A percentile compares a stretch with the other conserved stretches of the same genome.
phyloP scores from a whole-genome alignment of 2,329 filamentous ascomycete genomes.

The Neoascochyta sp. region DNA sequence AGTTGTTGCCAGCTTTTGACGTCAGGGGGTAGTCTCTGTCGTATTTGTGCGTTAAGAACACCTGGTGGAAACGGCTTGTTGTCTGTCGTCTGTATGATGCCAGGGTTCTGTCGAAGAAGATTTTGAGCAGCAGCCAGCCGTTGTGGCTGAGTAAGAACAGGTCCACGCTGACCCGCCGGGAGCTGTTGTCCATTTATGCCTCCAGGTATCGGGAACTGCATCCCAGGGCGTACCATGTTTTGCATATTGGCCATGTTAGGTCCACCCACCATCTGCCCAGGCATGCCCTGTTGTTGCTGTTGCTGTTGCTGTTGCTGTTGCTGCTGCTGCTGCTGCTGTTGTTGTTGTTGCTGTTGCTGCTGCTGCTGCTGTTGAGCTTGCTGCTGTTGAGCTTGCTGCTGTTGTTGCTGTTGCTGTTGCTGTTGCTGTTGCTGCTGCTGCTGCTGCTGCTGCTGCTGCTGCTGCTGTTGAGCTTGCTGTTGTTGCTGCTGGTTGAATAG shows the following conservation, averaged over 20 bases:
- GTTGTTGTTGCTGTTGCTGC: background rate
- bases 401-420: background rate
- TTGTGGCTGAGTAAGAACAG: constrained; percentile 23
- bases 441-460: constrained; percentile 1
- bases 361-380: too few relatives aligned
- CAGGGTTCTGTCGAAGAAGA: constrained; percentile 32
- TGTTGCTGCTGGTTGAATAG: constrained; percentile 30
- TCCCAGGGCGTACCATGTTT: constrained; percentile 24
- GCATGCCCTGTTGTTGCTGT: constrained; percentile 17
- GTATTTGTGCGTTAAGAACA: constrained; percentile 21
- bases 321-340: constrained; percentile 17
- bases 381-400: too few relatives aligned
- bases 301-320: constrained; percentile 21
- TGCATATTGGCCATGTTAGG: constrained; percentile 25
- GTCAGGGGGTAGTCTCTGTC: constrained; percentile 44
- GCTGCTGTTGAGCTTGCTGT: constrained; percentile 12
- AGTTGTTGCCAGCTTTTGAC: constrained; percentile 56
- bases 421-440: background rate
- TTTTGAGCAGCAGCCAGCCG: constrained; percentile 23
- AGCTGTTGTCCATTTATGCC: constrained; percentile 29
- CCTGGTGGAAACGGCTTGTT: constrained; percentile 29
- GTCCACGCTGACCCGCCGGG: constrained; percentile 25
- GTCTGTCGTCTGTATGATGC: constrained; percentile 33
- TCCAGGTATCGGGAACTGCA: too few relatives aligned
- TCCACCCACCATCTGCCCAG: constrained; percentile 27